Evolutionary conservation across 345 rosid genomes (phyloP), one percentile per base, ranked within the genome.

Genomic region (Salix brachista): DNA sequence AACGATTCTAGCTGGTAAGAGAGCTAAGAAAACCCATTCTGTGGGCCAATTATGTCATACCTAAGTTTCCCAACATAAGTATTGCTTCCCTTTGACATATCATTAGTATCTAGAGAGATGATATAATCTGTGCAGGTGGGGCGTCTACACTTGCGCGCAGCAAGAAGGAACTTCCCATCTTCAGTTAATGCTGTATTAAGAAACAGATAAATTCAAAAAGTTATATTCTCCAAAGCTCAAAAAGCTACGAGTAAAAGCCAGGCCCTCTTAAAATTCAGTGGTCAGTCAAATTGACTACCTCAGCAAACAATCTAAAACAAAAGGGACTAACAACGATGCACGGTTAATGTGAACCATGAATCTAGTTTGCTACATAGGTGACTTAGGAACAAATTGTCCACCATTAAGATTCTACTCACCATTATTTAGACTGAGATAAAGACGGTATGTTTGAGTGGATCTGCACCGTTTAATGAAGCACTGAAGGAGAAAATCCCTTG

Each of bases 391-490:
- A 64, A 62, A 65, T 1, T 44, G 34, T 44, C 19, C 14, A 46
- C 44, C 21, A 23, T 17, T 61, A 23, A 10, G 23, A 56, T 21
- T 30, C 73, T 64, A 62, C 83, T 78, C 70, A 81, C 84, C 84
- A 70, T 34, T 78, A 66, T 72, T 77, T 70, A 81, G n/a, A 75
- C 81, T 44, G 50, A 81, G 76, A 78, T 77, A 78, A 25, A 81
- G 79, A 19, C 48, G 65, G 72, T 78, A 81, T 25, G 81, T 81
- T 60, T 81, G 84, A 14, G 79, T 28, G 69, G 84, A 73, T 28
- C 81, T 78, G 73, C 81, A 81, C 64, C 81, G 78, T 76, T 73
- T 81, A 74, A 81, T 81, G 67, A 81, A 81, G 81, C 84, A 81
- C 37, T 74, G 81, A 25, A 81, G 76, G 39, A 74, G 81, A 30